phyloP scores from a whole-genome alignment of 1,284 basidiomycete genomes.

The Cryptococcus sp. region DNA sequence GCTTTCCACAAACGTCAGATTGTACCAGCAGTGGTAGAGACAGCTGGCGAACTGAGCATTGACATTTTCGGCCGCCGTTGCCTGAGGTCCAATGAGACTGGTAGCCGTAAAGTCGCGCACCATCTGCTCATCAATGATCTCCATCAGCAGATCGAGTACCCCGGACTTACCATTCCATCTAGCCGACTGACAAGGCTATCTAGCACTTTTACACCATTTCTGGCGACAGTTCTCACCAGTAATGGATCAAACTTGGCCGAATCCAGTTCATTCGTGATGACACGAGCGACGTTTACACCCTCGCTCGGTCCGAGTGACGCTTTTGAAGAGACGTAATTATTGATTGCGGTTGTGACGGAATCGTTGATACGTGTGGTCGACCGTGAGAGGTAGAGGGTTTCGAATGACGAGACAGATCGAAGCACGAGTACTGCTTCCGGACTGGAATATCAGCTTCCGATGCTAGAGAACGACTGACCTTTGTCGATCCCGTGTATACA shows the following conservation, averaged over 20 bases:
- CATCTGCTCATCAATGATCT: conserved; percentile 51
- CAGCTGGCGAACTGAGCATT: conserved; percentile 74
- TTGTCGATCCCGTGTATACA: conserved; percentile 75
- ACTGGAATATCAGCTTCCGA: conserved; percentile 49
- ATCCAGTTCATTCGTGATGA: conserved; percentile 83
- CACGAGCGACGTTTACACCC: conserved; percentile 68
- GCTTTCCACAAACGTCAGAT: conserved; percentile 63
- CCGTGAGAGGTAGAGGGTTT: conserved; percentile 77
- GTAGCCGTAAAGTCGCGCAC: conserved; percentile 71
- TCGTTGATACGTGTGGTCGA: conserved; percentile 76
- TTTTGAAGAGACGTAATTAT: conserved; percentile 45
- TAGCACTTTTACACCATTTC: conserved; percentile 62
- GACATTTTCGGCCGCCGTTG: conserved; percentile 67
- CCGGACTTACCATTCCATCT: conserved; percentile 66
- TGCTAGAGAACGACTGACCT: conserved; percentile 55
- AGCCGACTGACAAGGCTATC: conserved; percentile 61
- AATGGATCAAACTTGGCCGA: conserved; percentile 88
- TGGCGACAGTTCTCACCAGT: conserved; percentile 71
- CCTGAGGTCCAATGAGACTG: conserved; percentile 67
- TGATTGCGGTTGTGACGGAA: conserved; percentile 66
- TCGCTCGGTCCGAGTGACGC: conserved; percentile 73
- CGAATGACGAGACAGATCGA: conserved; percentile 73
- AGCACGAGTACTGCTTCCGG: conserved; percentile 86
- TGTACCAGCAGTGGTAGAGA: conserved; percentile 69
- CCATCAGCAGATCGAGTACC: neutral